A percentile compares a stretch with the other conserved stretches of the same genome.
These are phyloP conservation scores for Geosiphon pyriformis DNA, from an alignment of 192 early-diverging fungal genomes.

Conservation along the genomic window DNA sequence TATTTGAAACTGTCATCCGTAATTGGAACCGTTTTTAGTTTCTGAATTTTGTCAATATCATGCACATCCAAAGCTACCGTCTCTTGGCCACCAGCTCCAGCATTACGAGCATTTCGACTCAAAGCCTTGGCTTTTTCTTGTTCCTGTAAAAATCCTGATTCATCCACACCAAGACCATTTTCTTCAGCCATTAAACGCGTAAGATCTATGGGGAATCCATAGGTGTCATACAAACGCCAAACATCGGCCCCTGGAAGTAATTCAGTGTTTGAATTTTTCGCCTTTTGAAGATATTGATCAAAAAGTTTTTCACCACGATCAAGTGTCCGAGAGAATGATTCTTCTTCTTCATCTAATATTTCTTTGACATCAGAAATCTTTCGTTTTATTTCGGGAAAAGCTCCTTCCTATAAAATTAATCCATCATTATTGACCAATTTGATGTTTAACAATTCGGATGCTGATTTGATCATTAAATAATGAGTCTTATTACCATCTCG, in stretches of 20 bases:
- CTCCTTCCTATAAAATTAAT: conserved; percentile 52
- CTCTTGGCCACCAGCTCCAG: conserved; percentile 46
- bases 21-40: conserved; percentile 60
- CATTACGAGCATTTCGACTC: conserved; percentile 53
- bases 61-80: conserved; percentile 86
- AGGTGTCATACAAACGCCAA: conserved; percentile 98
- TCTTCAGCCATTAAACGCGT: conserved; percentile 99
- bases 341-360: conserved; percentile 95
- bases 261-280: conserved; percentile 54
- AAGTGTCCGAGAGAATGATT: conserved; percentile 89
- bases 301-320: conserved; percentile 96
- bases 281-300: conserved; percentile 63
- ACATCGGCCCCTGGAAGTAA: conserved; percentile 82
- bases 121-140: conserved; percentile 73
- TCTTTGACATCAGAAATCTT: conserved; percentile 83
- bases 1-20: conserved; percentile 91
- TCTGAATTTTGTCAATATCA: conserved; percentile 80
- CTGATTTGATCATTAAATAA: not conserved
- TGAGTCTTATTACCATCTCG: conserved; percentile 61
- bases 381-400: conserved; percentile 84
- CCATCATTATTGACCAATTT: not conserved
- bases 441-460: conserved; percentile 4
- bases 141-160: conserved; percentile 72
- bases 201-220: conserved; percentile 97
- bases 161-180: conserved; percentile 77